phyloP scores from a whole-genome alignment of 176 grass and related monocot genomes.

The Echinochloa phyllopogon region DNA sequence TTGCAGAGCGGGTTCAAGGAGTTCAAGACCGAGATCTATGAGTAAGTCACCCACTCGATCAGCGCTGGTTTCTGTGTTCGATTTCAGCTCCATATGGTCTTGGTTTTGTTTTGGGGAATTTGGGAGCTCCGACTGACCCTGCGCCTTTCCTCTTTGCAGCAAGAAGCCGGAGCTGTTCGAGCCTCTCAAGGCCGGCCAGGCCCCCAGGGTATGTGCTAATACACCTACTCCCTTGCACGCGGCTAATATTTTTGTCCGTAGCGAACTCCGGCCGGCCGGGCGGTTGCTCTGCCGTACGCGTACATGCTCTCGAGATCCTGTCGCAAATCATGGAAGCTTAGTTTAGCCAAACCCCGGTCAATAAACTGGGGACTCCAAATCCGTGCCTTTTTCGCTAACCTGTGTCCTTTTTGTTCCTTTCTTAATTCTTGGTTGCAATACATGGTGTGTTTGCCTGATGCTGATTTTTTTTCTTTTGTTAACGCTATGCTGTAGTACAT shows the following conservation, averaged over 20 bases:
- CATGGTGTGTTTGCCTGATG: no score
- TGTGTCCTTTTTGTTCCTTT: not conserved
- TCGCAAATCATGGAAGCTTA: not conserved
- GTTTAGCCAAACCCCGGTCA: not conserved
- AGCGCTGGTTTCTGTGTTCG: not conserved
- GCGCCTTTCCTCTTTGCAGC: conserved; percentile 42
- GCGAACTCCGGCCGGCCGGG: not conserved
- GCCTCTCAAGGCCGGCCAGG: conserved; percentile 70
- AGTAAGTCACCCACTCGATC: conserved; percentile 44
- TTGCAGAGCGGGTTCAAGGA: conserved; percentile 69
- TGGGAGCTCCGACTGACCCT: not conserved
- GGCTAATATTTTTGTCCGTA: not conserved
- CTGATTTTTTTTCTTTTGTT: not conserved
- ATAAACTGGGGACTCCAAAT: not conserved
- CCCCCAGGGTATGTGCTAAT: conserved; percentile 60
- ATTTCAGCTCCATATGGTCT: not conserved
- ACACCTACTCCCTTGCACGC: not conserved
- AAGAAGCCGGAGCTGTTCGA: conserved; percentile 81
- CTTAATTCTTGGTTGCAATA: no score
- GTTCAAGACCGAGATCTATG: conserved; percentile 84
- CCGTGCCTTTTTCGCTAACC: not conserved
- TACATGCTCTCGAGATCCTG: not conserved
- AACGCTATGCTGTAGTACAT: conserved; percentile 63
- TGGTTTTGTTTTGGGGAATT: not conserved
- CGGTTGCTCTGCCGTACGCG: not conserved